These are phyloP conservation scores for Zymoseptoria passerinii DNA, from an alignment of 2,329 filamentous ascomycete species.

Conservation along the genomic window DNA sequence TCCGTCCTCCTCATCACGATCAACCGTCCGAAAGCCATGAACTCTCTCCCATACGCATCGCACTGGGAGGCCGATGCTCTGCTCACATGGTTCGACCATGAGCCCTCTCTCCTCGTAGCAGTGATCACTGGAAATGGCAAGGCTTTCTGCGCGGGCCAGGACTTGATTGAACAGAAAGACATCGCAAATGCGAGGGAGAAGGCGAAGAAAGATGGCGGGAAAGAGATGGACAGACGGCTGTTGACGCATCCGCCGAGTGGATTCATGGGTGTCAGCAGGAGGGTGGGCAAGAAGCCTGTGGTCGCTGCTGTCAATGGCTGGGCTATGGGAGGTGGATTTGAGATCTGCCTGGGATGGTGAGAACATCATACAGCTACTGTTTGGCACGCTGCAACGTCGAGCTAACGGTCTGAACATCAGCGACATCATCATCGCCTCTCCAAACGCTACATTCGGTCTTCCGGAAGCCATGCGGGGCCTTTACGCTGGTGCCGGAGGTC, in stretches of 20 bases:
- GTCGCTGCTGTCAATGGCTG: slow-evolving; percentile 53
- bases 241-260: slow-evolving; percentile 32
- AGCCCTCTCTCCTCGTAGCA: slow-evolving; percentile 24
- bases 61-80: slow-evolving; percentile 44
- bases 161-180: slow-evolving; percentile 43
- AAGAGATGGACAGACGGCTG: slow-evolving; percentile 15
- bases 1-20: slow-evolving; percentile 47
- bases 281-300: slow-evolving; percentile 52
- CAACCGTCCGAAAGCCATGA: slow-evolving; percentile 43
- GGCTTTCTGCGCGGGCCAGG: slow-evolving; percentile 49
- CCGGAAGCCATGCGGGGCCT: slow-evolving; percentile 49
- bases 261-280: slow-evolving; percentile 48
- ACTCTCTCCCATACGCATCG: slow-evolving; percentile 37
- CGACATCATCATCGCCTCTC: slow-evolving; percentile 47
- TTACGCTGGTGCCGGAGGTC: slow-evolving; percentile 45
- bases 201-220: slow-evolving; percentile 17
- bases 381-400: not conserved
- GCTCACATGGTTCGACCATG: slow-evolving; percentile 46
- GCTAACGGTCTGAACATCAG: slow-evolving; percentile 6
- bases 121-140: slow-evolving; percentile 46
- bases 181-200: slow-evolving; percentile 17
- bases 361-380: not conserved
- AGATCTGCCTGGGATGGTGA: slow-evolving; percentile 46
- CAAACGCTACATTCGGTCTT: slow-evolving; percentile 44
- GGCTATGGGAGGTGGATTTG: slow-evolving; percentile 50